A percentile compares a stretch with the other conserved stretches of the same genome.
Conservation (phyloP, 306 rosid species). For the Cercis canadensis region DNA sequence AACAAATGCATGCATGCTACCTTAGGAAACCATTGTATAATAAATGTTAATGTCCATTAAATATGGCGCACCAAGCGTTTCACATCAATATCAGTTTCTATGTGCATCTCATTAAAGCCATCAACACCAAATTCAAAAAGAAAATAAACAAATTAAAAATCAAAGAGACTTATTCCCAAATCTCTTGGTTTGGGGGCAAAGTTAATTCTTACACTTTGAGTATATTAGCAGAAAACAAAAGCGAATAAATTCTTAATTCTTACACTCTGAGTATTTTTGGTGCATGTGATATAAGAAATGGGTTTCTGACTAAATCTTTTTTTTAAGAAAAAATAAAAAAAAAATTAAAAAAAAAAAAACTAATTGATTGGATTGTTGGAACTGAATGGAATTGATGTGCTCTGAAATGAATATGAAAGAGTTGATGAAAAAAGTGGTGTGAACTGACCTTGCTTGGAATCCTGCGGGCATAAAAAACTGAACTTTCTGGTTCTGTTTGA, state of each 20-base stretch:
- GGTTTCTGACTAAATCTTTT: neutral
- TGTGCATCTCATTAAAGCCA: neutral
- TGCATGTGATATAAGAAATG: neutral
- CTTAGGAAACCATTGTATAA: neutral
- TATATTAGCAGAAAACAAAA: constrained; percentile 20
- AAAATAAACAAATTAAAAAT: no score
- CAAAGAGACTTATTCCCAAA: neutral
- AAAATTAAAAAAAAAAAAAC: no score
- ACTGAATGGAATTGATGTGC: no score
- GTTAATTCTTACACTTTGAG: constrained; percentile 4
- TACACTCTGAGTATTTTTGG: no score
- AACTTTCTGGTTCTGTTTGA: constrained; percentile 43
- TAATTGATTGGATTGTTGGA: no score
- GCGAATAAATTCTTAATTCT: no score
- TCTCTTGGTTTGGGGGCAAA: constrained; percentile 3
- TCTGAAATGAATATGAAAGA: no score
- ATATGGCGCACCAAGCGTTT: constrained; percentile 14
- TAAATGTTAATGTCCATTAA: constrained; percentile 9
- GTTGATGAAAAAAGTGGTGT: neutral
- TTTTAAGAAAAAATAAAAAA: no score
- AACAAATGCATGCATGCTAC: neutral
- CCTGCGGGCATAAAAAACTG: constrained; percentile 64
- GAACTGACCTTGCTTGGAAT: constrained; percentile 84
- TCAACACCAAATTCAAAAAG: no score
- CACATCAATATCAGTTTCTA: neutral